Percentiles rank a stretch among this genome's conserved stretches.
Evolutionary conservation across 805 yeast genomes (phyloP).

Genomic region (Candida rishiriensis): DNA sequence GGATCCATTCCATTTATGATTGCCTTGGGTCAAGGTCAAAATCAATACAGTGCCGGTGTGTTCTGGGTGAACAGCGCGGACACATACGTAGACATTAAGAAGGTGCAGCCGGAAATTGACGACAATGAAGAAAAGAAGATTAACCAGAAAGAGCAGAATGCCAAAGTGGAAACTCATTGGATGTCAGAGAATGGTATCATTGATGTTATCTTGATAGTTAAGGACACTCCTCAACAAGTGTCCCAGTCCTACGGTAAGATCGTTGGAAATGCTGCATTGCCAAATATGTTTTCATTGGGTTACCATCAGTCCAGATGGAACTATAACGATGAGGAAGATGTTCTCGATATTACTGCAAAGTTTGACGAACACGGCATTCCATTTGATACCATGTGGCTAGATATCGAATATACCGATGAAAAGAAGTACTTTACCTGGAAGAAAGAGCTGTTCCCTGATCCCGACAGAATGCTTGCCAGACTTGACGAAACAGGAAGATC

Average conservation of each 20-base stretch:
- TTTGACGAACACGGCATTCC: slow-evolving; percentile 79
- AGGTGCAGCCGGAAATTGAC: slow-evolving; percentile 13
- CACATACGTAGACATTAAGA: slow-evolving; percentile 74
- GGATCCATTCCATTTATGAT: slow-evolving; percentile 90
- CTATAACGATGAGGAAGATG: slow-evolving; percentile 84
- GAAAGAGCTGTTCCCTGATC: slow-evolving; percentile 65
- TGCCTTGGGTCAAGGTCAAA: slow-evolving; percentile 43
- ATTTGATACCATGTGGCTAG: slow-evolving; percentile 91
- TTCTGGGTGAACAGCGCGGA: slow-evolving; percentile 95
- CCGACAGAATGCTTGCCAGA: slow-evolving; percentile 58
- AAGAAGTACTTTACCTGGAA: slow-evolving; percentile 95
- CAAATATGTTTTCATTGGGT: slow-evolving; percentile 75
- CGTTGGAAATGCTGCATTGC: slow-evolving; percentile 71
- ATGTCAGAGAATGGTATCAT: slow-evolving; percentile 85
- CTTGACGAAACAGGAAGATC: slow-evolving; percentile 73
- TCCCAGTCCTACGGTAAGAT: slow-evolving; percentile 58
- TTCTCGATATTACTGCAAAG: slow-evolving; percentile 59
- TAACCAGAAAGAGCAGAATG: neutral
- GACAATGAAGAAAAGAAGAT: slow-evolving; percentile 7
- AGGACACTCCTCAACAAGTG: slow-evolving; percentile 49
- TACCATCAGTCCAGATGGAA: slow-evolving; percentile 99
- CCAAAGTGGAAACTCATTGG: slow-evolving; percentile 65
- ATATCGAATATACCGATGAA: slow-evolving; percentile 83
- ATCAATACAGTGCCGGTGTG: slow-evolving; percentile 60
- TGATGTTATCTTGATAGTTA: slow-evolving; percentile 69